Percentiles rank a stretch among this genome's conserved stretches.
Conservation (phyloP, 2,329 filamentous ascomycete genomes). For the Trichothecium sympodiale region DNA sequence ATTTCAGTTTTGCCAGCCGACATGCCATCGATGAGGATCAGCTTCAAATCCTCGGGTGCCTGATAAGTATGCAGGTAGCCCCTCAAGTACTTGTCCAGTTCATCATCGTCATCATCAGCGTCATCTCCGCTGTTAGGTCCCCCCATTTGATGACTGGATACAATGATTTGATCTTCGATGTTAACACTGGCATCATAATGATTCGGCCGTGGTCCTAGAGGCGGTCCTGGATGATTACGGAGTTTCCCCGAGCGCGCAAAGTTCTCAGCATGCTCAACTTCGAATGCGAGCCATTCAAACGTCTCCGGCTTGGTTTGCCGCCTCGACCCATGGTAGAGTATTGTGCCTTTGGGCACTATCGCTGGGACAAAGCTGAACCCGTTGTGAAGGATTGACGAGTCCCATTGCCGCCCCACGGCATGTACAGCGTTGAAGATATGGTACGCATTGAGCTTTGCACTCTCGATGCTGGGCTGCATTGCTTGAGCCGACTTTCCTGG, state of each 20-base stretch:
- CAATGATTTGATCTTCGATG: neutral
- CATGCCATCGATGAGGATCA: constrained; percentile 63
- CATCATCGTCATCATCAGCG: constrained; percentile 3
- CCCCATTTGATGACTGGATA: neutral
- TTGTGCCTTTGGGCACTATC: constrained; percentile 50
- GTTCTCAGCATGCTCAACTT: constrained; percentile 59
- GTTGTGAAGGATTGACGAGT: constrained; percentile 62
- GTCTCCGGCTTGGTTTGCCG: constrained; percentile 33
- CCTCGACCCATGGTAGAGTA: constrained; percentile 55
- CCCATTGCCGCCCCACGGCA: constrained; percentile 64
- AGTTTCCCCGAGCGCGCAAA: constrained; percentile 49
- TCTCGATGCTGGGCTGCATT: constrained; percentile 24
- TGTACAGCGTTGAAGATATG: constrained; percentile 65
- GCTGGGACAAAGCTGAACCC: constrained; percentile 63
- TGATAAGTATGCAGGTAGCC: constrained; percentile 60
- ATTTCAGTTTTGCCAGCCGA: constrained; percentile 53
- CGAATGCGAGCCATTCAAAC: constrained; percentile 65
- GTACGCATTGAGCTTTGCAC: constrained; percentile 40
- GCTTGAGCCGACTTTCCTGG: no score
- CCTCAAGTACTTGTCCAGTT: constrained; percentile 8
- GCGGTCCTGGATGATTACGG: no score
- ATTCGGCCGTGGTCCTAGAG: neutral
- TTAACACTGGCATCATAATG: neutral
- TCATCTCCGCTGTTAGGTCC: constrained; percentile 2
- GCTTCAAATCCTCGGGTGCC: constrained; percentile 41